Evolutionary conservation across 768 basidiomycete species (phyloP), one percentile per base, ranked within the genome.

Genomic region (Boletus speciosus): DNA sequence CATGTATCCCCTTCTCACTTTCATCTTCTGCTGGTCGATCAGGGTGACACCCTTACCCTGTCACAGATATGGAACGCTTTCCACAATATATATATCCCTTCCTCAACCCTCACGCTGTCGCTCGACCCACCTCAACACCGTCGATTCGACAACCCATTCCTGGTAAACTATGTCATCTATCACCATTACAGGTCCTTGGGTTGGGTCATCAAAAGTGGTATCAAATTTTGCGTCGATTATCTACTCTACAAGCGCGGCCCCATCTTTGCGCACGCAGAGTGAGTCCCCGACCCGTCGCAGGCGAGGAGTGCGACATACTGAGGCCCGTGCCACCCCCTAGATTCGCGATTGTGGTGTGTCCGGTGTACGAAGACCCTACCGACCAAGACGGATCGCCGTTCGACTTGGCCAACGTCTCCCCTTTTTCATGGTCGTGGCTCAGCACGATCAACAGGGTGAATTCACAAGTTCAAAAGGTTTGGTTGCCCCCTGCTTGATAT

Each of bases 141-240:
- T 29, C 81, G 83, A 55, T 84, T 90, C 47, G 96, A 98, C 72
- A 96, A 95, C 66, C 94, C 94, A 0, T 95, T 98, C 73, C 73
- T 99, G 25, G 77, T 98, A 38, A 81, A 90, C 63, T 99, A 98
- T 62, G 84, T 86, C 46, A 84, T 83, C 4, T 97, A 95, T 64
- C 96, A 98, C 68, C 94, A 98, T 70, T 98, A 90, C 66, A 84
- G 96, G 15, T 93, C 94, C 5, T 79, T 98, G 8, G 97, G 97
- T 25, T 99, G 96, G 97, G 91, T 98, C 19, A 86, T 97, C 58
- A 93, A 94, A 71, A 84, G 85, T 29, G 97, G 97, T 1, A 85
- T 97, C 76, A 99, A 99, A 71, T 99, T 99, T 71, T 98, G 95
- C 62, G 89, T 88, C 37, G 97, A 99, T 65, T 94, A 89, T 73